These are phyloP conservation scores for Cadophora luteo-olivacea DNA, from an alignment of 2,329 filamentous ascomycete species.

Conservation along the genomic window DNA sequence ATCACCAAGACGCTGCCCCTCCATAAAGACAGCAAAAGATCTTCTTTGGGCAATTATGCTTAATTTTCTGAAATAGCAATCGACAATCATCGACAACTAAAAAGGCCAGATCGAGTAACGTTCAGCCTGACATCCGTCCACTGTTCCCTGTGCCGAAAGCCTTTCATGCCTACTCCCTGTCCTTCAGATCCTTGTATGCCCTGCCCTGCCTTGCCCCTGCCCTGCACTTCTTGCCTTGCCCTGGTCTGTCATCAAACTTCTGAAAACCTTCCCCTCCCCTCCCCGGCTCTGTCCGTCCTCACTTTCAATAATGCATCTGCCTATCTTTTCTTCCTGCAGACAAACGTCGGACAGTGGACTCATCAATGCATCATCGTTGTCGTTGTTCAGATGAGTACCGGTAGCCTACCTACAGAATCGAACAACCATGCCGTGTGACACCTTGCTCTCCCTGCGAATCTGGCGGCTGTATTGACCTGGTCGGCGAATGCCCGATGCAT, in stretches of 20 bases:
- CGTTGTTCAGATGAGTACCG: slow-evolving; percentile 18
- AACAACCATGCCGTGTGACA: slow-evolving; percentile 37
- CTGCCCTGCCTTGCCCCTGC: not conserved
- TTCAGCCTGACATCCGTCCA: not conserved
- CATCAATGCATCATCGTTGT: slow-evolving; percentile 22
- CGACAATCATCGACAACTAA: not conserved
- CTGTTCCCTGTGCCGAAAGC: not conserved
- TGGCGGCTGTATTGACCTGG: slow-evolving; percentile 31
- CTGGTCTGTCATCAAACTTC: not conserved
- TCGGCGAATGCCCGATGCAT: slow-evolving; percentile 26
- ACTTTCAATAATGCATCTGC: slow-evolving; percentile 7
- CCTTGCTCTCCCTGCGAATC: slow-evolving; percentile 18
- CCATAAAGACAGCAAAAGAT: not conserved
- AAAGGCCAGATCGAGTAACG: not conserved
- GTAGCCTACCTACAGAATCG: slow-evolving; percentile 32
- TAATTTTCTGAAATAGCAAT: not conserved
- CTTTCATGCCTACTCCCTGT: not conserved
- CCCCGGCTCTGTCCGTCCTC: not conserved
- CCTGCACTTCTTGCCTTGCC: not conserved
- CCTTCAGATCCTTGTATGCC: not conserved
- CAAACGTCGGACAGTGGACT: slow-evolving; percentile 1
- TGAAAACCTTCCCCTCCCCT: not conserved
- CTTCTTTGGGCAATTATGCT: not conserved
- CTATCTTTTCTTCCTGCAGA: slow-evolving; percentile 9
- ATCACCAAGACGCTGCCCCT: not conserved